phyloP scores from a whole-genome alignment of 1,284 basidiomycete species.

The Mrakiaceae sp. region DNA sequence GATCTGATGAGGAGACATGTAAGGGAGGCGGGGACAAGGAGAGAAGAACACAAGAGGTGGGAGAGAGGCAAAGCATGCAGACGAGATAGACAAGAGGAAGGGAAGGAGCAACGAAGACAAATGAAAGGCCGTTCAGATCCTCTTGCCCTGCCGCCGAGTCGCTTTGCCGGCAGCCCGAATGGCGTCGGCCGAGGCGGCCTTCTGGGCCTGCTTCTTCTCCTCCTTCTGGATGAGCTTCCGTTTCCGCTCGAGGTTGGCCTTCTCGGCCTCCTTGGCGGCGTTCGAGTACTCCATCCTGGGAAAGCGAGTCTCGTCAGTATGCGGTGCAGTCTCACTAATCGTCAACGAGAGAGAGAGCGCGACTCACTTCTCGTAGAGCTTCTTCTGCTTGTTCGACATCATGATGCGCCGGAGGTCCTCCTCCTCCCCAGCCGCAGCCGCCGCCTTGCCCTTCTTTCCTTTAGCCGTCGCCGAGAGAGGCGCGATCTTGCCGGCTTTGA shows the following conservation, averaged over 20 bases:
- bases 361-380: conserved; percentile 69
- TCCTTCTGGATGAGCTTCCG: conserved; percentile 49
- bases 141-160: too few species aligned
- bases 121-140: neutral
- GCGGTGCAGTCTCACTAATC: neutral
- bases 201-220: conserved; percentile 38
- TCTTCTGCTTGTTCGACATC: conserved; percentile 94
- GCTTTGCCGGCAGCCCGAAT: too few species aligned
- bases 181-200: neutral
- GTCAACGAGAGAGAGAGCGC: neutral
- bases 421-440: conserved; percentile 28
- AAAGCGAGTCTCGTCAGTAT: too few species aligned
- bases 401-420: conserved; percentile 95
- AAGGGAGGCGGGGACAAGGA: neutral
- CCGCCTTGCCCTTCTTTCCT: conserved; percentile 31
- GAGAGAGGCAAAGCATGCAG: neutral
- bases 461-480: conserved; percentile 19
- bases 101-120: neutral
- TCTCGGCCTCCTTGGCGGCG: conserved; percentile 60
- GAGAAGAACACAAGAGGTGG: neutral
- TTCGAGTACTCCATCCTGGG: conserved; percentile 55
- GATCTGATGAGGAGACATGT: neutral
- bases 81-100: neutral
- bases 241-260: conserved; percentile 49
- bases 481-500: conserved; percentile 14